Evolutionary conservation across 208 protist species (phyloP), one percentile per base, ranked within the genome.

Genomic region (Porcisia deanei): DNA sequence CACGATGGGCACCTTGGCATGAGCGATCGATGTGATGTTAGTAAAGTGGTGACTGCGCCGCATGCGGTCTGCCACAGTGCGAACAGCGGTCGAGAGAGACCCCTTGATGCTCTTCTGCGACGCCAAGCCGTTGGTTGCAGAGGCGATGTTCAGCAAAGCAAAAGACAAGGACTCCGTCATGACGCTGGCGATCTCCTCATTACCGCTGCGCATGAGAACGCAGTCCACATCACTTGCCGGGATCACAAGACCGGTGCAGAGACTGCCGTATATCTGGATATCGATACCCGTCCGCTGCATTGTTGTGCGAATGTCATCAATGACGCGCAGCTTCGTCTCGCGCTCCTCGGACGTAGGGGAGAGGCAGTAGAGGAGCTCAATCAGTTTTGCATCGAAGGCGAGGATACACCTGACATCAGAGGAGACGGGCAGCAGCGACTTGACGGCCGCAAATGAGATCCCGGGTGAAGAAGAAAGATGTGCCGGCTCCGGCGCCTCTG

Each of bases 151-250:
- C 0, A 34, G 20, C 59, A 87, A 43, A 14, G 85, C 52, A 2
- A 49, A 72, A 0, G 55, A 57, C 10, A 87, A 55, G 12, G 18
- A 58, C 34, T 30, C 37, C 34, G 73, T 59, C 63, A 84, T 76
- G 54, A 39, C n/a, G 25, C 64, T 37, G 1, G 78, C 37, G 54
- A 63, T 57, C 0, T 59, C 7, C 1, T 47, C 9, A 61, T 82
- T 45, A 30, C 60, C 68, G 45, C 78, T 74, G 25, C 84, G 72
- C 43, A 85, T 53, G 34, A 93, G 85, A 43, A 92, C 86, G 69
- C 88, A 93, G 81, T 97, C 93, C 25, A 97, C 79, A 66, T 97
- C 93, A 75, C 93, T 97, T n/a, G 76, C 83, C 12, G 91, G 90
- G 60, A 90, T 94, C 9, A 83, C 69, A 0, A 96, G 67, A 5